These are phyloP conservation scores for Cladophialophora exuberans DNA, from an alignment of 2,329 filamentous ascomycete species.

Conservation along the genomic window DNA sequence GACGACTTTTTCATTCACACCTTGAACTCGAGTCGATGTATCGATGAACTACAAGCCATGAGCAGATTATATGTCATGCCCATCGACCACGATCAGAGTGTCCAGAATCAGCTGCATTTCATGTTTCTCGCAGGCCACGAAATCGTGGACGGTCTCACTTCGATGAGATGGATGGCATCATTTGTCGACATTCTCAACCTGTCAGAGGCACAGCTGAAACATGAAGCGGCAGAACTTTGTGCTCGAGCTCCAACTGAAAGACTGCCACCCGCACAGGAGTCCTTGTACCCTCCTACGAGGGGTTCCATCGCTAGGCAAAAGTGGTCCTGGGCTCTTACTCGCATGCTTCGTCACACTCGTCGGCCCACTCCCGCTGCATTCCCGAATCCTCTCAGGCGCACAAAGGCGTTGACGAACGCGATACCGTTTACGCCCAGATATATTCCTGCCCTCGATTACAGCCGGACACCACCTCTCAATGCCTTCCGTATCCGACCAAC, in stretches of 20 bases:
- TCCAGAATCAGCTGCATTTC: slow-evolving; percentile 14
- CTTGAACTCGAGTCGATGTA: slow-evolving; percentile 27
- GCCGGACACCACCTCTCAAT: slow-evolving; percentile 26
- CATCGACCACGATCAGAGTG: neutral
- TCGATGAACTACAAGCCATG: slow-evolving; percentile 21
- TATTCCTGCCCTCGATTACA: slow-evolving; percentile 25
- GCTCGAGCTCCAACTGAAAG: slow-evolving; percentile 1
- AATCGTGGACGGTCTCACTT: slow-evolving; percentile 30
- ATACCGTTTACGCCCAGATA: slow-evolving; percentile 18
- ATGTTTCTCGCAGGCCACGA: slow-evolving; percentile 28
- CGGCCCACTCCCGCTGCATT: slow-evolving; percentile 26
- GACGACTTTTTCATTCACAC: slow-evolving; percentile 30
- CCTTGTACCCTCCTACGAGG: slow-evolving; percentile 27
- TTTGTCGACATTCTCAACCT: slow-evolving; percentile 29
- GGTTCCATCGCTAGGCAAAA: slow-evolving; percentile 23
- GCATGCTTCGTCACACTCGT: slow-evolving; percentile 30
- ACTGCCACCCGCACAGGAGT: slow-evolving; percentile 32
- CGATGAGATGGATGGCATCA: slow-evolving; percentile 26
- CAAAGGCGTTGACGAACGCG: slow-evolving; percentile 4
- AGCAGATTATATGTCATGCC: slow-evolving; percentile 30
- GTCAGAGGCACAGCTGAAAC: slow-evolving; percentile 4
- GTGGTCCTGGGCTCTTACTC: slow-evolving; percentile 30
- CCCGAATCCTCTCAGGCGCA: slow-evolving; percentile 29
- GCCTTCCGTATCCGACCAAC: slow-evolving; percentile 16
- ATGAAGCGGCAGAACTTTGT: slow-evolving; percentile 11